Evolutionary conservation across 2,329 filamentous ascomycete genomes (phyloP), one percentile per base, ranked within the genome.

Genomic region (Fusarium sp.): DNA sequence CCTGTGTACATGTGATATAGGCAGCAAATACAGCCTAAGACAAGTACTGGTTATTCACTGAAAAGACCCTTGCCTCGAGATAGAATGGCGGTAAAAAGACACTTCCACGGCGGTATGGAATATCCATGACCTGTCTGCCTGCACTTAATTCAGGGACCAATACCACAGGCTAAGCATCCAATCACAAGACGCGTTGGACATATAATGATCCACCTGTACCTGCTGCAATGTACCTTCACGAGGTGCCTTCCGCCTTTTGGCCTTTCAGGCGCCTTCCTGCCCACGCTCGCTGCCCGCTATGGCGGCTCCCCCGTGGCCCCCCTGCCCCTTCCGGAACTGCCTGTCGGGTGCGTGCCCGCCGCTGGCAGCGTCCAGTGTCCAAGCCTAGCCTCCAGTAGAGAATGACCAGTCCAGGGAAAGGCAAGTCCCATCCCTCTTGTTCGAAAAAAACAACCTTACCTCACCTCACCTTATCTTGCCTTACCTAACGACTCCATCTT

Each of bases 401-500:
- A 48, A 41, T 44, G 57, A 46, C 43, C 34, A 34, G 36, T 41
- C 39, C 19, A 58, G 42, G 15, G 24, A 28, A 31, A 57, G 51
- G 48, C 62, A 56, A 61, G 29, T 54, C 61, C 65, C 57, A 50
- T 68, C 54, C 52, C 53, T 57, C 51, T 49, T 64, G 54, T 13
- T 53, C 41, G 55, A 59, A 67, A 58, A 58, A 52, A 58, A 67
- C 65, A 62, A 61, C 67, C 61, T 64, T 64, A 57, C 53, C 65
- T 61, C 61, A 58, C 56, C 19, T 19, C 19, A 19, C 19, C 19
- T 19, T 19, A 19, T 19, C 19, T 19, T 19, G 19, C 19, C 53
- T 58, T 43, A 58, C 53, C 34, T 59, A 58, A 68, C 68, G 66
- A 70, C 68, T 67, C 68, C 68, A 69, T 62, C 65, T 62, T 66